A percentile compares a stretch with the other conserved stretches of the same genome.
phyloP scores from a whole-genome alignment of 371 early-diverging fungal species.

The Haplosporangium sp. region DNA sequence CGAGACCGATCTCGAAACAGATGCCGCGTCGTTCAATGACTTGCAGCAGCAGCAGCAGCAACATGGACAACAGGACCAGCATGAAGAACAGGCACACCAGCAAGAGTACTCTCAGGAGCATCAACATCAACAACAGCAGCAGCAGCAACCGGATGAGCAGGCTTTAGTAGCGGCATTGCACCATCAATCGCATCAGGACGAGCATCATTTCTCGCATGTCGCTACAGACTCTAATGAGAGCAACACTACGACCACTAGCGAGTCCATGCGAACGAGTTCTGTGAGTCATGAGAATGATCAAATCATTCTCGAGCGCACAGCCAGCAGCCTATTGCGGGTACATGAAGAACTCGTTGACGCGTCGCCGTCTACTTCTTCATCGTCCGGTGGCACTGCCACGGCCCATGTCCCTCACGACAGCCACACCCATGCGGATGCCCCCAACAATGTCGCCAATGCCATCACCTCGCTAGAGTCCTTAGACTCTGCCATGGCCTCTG shows the following conservation, averaged over 20 bases:
- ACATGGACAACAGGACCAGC: not conserved
- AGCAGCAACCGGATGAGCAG: constrained; percentile 11
- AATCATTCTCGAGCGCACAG: not conserved
- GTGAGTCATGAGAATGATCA: constrained; percentile 1
- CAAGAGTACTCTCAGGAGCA: no score
- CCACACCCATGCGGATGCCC: not conserved
- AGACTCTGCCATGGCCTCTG: constrained; percentile 27
- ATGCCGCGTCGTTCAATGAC: no score
- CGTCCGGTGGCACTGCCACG: not conserved
- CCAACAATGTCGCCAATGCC: not conserved
- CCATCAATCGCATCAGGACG: constrained; percentile 10
- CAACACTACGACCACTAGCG: no score
- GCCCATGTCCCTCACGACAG: not conserved
- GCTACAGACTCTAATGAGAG: no score
- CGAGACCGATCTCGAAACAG: no score
- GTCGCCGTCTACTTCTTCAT: constrained; percentile 1
- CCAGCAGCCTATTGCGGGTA: not conserved
- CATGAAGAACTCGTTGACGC: not conserved
- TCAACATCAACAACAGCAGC: constrained; percentile 15
- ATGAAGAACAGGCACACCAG: no score
- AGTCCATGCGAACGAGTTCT: not conserved
- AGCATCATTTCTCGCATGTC: no score
- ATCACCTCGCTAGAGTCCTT: constrained; percentile 17
- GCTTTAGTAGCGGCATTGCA: constrained; percentile 5
- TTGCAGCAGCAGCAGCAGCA: constrained; percentile 21